These are phyloP conservation scores for Starmerella asiatica DNA, from an alignment of 805 yeast genomes.

Conservation along the genomic window DNA sequence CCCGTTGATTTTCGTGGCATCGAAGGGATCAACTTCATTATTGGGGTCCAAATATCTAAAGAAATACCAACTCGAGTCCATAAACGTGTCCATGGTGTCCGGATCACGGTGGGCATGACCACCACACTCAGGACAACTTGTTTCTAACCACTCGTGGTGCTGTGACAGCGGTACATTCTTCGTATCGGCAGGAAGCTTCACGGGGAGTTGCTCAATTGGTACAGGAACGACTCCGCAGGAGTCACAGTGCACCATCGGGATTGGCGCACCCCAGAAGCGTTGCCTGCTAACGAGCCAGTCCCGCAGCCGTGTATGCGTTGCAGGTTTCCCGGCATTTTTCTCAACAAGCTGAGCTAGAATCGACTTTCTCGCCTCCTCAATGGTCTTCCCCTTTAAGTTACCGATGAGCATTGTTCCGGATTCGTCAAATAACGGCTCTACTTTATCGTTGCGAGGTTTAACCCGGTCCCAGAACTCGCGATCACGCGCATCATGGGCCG, in stretches of 20 bases:
- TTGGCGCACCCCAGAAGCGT: conserved; percentile 97
- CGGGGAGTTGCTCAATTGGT: conserved; percentile 78
- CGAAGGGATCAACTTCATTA: conserved; percentile 45
- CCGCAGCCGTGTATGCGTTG: conserved; percentile 51
- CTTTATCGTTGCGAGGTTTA: conserved; percentile 1
- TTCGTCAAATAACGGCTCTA: conserved; percentile 28
- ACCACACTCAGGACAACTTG: conserved; percentile 67
- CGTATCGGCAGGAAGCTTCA: conserved; percentile 46
- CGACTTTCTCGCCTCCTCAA: conserved; percentile 38
- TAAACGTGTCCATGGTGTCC: conserved; percentile 97
- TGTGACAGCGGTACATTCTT: conserved; percentile 55
- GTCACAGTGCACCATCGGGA: conserved; percentile 82
- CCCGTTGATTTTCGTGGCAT: conserved; percentile 34
- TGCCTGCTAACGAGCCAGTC: conserved; percentile 95
- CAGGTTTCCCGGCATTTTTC: conserved; percentile 33
- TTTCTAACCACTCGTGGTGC: conserved; percentile 53
- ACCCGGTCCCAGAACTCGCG: conserved; percentile 62
- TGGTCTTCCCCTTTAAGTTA: conserved; percentile 37
- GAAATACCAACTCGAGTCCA: conserved; percentile 95
- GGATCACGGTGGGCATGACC: conserved; percentile 69
- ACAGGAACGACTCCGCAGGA: conserved; percentile 85
- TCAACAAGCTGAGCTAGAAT: conserved; percentile 35
- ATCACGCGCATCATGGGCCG: conserved; percentile 84
- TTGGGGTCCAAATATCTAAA: conserved; percentile 70
- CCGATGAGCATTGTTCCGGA: conserved; percentile 35